A percentile compares a stretch with the other conserved stretches of the same genome.
Evolutionary conservation across 106 monocot species (phyloP).

Genomic region (Triglochin maritima): DNA sequence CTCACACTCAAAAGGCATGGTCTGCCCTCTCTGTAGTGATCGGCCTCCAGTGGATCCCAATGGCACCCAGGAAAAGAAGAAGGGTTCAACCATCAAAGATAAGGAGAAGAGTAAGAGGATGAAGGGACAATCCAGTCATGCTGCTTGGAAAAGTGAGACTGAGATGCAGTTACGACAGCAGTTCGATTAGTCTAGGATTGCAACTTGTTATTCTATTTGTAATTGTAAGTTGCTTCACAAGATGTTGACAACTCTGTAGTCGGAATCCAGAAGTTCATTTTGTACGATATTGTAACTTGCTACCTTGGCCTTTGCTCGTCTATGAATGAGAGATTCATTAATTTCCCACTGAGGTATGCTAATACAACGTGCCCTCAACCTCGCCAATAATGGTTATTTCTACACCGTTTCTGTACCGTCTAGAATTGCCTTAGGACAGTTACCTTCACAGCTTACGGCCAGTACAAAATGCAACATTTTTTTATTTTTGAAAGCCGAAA

Average conservation of each 20-base stretch:
- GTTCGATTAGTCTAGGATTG: conserved; percentile 36
- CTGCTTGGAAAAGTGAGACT: conserved; percentile 94
- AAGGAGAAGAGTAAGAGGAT: conserved; percentile 97
- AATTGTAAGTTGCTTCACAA: too few species aligned
- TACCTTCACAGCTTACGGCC: too few species aligned
- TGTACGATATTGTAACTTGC: too few species aligned
- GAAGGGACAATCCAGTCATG: conserved; percentile 89
- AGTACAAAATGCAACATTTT: too few species aligned
- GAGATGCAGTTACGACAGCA: conserved; percentile 92
- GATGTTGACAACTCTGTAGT: too few species aligned
- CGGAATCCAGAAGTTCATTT: too few species aligned
- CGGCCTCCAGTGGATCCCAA: conserved; percentile 42
- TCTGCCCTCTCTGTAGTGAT: conserved; percentile 77
- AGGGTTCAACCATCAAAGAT: conserved; percentile 73
- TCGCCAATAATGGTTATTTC: background rate
- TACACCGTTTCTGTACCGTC: background rate
- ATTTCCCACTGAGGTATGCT: background rate
- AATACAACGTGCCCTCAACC: background rate
- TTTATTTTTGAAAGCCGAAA: too few species aligned
- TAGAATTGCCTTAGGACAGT: background rate
- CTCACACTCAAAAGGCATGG: conserved; percentile 59
- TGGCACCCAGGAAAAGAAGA: conserved; percentile 53
- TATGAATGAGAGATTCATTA: background rate
- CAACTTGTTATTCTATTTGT: too few species aligned
- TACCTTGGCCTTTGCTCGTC: too few species aligned